These are phyloP conservation scores for Sarcomyxa edulis DNA, from an alignment of 768 basidiomycete genomes.

Conservation along the genomic window DNA sequence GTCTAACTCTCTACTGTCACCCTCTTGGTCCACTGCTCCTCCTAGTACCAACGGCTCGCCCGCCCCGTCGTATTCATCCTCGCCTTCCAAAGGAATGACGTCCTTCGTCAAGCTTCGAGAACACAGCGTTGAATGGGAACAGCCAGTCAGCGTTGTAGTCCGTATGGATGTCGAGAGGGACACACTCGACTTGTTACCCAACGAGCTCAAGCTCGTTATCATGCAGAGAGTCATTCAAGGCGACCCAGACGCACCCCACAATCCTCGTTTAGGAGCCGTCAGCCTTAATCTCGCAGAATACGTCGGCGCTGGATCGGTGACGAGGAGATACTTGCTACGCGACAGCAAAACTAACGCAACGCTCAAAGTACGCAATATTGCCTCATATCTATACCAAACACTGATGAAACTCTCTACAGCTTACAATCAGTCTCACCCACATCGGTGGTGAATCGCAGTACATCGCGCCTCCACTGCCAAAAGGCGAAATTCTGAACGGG, in stretches of 20 bases:
- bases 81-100: constrained; percentile 56
- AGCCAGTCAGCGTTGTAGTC: constrained; percentile 49
- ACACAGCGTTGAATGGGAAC: constrained; percentile 61
- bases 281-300: constrained; percentile 75
- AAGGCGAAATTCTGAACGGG: constrained; percentile 68
- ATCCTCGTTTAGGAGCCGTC: constrained; percentile 60
- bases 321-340: constrained; percentile 60
- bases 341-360: constrained; percentile 80
- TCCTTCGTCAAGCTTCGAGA: constrained; percentile 54
- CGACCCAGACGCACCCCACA: constrained; percentile 49
- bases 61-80: constrained; percentile 10
- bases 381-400: not conserved
- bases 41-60: constrained; percentile 5
- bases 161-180: constrained; percentile 56
- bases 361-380: constrained; percentile 45
- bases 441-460: constrained; percentile 51
- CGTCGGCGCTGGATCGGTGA: constrained; percentile 51
- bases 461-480: constrained; percentile 61
- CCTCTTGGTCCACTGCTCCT: constrained; percentile 9
- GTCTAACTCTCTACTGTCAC: constrained; percentile 5
- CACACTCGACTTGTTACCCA: constrained; percentile 45
- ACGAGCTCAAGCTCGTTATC: constrained; percentile 61
- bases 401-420: constrained; percentile 24
- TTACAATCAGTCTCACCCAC: constrained; percentile 52
- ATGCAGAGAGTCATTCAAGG: constrained; percentile 55